Evolutionary conservation across 768 basidiomycete genomes (phyloP).

Genomic region (Termitomyces sp.): DNA sequence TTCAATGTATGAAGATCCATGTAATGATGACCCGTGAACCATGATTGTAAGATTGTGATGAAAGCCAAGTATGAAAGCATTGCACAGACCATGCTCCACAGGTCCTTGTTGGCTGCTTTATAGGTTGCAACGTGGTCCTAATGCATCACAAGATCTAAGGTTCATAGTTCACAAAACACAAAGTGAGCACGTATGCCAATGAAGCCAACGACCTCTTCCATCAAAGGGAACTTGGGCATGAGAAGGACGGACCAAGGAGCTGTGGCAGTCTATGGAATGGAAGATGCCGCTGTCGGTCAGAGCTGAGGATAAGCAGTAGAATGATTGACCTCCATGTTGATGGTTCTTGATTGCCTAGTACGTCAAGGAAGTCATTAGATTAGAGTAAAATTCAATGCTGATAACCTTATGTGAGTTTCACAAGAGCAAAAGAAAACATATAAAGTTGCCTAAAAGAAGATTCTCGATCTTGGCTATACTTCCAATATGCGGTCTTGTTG

Average conservation of each 20-base stretch:
- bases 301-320: neutral
- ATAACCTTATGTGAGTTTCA: slow-evolving; percentile 62
- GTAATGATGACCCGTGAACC: no score
- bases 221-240: slow-evolving; percentile 58
- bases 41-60: neutral
- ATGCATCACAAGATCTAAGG: slow-evolving; percentile 26
- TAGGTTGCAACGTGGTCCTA: slow-evolving; percentile 46
- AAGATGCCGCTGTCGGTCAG: neutral
- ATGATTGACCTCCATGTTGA: slow-evolving; percentile 69
- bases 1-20: no score
- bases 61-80: neutral
- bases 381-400: neutral
- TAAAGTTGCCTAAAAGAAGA: slow-evolving; percentile 63
- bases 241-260: slow-evolving; percentile 78
- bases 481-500: slow-evolving; percentile 44
- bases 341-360: slow-evolving; percentile 61
- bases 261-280: slow-evolving; percentile 56
- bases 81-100: slow-evolving; percentile 74
- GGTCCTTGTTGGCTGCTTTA: slow-evolving; percentile 78
- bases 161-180: neutral
- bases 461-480: slow-evolving; percentile 42
- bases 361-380: neutral
- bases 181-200: slow-evolving; percentile 43
- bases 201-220: slow-evolving; percentile 60
- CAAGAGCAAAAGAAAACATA: slow-evolving; percentile 61